A percentile compares a stretch with the other conserved stretches of the same genome.
Conservation (phyloP, 2,329 filamentous ascomycete species). For the Fusarium brachygibbosum region DNA sequence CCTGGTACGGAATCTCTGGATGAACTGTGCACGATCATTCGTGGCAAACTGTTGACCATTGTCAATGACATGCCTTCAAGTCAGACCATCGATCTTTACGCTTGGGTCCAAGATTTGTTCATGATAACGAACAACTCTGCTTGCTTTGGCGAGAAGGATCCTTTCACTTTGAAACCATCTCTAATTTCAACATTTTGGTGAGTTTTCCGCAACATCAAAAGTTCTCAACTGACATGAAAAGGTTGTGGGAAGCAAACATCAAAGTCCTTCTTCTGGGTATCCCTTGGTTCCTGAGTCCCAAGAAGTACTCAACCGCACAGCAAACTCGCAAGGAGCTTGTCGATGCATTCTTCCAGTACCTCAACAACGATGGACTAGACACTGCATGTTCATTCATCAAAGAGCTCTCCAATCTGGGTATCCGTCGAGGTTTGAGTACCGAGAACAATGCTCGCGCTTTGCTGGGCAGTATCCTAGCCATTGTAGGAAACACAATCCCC, state of each 20-base stretch:
- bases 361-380: conserved; percentile 14
- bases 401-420: conserved; percentile 27
- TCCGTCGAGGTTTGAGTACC: conserved; percentile 34
- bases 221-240: background rate
- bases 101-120: conserved; percentile 35
- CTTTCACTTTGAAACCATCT: conserved; percentile 23
- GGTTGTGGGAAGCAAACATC: conserved; percentile 40
- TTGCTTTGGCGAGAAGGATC: conserved; percentile 40
- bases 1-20: conserved; percentile 36
- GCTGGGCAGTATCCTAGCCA: conserved; percentile 35
- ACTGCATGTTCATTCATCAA: conserved; percentile 39
- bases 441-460: conserved; percentile 43
- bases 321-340: conserved; percentile 31
- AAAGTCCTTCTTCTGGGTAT: conserved; percentile 33
- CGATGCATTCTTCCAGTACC: conserved; percentile 27
- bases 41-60: conserved; percentile 12
- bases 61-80: conserved; percentile 23
- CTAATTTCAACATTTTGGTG: conserved; percentile 34
- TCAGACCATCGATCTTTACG: conserved; percentile 28
- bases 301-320: conserved; percentile 20
- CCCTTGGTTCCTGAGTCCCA: conserved; percentile 38
- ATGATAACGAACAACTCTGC: conserved; percentile 44
- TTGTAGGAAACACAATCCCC: conserved; percentile 40
- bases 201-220: rapidly evolving
- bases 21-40: conserved; percentile 22